phyloP scores from a whole-genome alignment of 768 basidiomycete genomes.

The Chlorophyllum brunneum region DNA sequence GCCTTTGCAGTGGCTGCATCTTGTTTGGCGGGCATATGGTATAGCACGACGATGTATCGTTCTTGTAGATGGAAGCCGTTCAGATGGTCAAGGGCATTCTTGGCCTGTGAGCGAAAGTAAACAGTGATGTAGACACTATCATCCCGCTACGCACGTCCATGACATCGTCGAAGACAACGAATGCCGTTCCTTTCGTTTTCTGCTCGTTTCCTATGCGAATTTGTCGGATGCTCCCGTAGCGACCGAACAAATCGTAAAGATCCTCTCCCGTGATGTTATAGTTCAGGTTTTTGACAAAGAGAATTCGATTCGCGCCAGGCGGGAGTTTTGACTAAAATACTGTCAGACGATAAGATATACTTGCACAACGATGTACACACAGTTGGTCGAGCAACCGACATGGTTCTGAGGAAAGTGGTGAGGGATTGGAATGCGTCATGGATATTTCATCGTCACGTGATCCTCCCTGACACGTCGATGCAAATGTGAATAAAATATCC shows the following conservation, averaged over 20 bases:
- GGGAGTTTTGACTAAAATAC: constrained; percentile 72
- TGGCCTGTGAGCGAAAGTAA: constrained; percentile 54
- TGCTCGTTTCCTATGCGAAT: constrained; percentile 89
- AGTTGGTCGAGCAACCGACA: constrained; percentile 70
- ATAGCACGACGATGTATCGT: constrained; percentile 96
- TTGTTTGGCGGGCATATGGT: constrained; percentile 97
- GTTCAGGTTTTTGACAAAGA: constrained; percentile 91
- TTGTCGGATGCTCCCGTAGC: constrained; percentile 95
- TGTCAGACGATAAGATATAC: background rate
- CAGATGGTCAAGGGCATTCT: constrained; percentile 93
- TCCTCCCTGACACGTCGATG: constrained; percentile 4
- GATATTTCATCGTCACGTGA: constrained; percentile 3
- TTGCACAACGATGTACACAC: constrained; percentile 33
- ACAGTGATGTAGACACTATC: constrained; percentile 9
- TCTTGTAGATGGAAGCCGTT: constrained; percentile 99
- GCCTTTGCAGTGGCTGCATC: constrained; percentile 92
- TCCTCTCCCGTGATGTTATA: constrained; percentile 93
- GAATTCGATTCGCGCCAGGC: constrained; percentile 85
- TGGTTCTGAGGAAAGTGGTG: constrained; percentile 21
- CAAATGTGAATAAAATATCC: background rate
- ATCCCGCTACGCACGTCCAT: constrained; percentile 69
- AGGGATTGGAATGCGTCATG: background rate
- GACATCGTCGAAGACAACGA: constrained; percentile 94
- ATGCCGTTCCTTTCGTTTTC: constrained; percentile 94
- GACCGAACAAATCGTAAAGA: constrained; percentile 94